Percentiles rank a stretch among this genome's conserved stretches.
Conservation (phyloP, 352 stramenopile genomes). For the Phytophthora tubulina region DNA sequence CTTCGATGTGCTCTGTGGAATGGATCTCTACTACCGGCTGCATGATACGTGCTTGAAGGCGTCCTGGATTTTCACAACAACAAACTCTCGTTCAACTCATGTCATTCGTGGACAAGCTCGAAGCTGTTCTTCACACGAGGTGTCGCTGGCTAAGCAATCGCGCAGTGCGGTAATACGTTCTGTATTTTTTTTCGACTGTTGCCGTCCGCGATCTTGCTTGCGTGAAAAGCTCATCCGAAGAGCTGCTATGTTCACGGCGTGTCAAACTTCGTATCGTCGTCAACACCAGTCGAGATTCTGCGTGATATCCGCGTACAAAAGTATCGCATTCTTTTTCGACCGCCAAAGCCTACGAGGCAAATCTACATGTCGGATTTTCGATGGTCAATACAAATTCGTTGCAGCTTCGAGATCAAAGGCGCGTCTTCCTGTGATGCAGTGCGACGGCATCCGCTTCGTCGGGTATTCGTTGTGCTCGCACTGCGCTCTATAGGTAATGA, state of each 20-base stretch:
- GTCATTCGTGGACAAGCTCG: neutral
- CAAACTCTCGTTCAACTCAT: neutral
- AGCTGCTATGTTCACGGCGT: slow-evolving; percentile 1
- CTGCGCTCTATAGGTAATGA: neutral
- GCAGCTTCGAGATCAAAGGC: neutral
- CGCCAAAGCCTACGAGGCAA: neutral
- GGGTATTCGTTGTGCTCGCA: neutral
- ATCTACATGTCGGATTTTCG: neutral
- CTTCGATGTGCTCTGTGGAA: neutral
- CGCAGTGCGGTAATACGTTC: too few species aligned
- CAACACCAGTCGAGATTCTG: slow-evolving; percentile 2
- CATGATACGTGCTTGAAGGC: neutral
- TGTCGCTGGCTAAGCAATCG: neutral
- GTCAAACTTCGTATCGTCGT: slow-evolving; percentile 1
- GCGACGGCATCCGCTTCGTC: neutral
- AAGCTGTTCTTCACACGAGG: neutral
- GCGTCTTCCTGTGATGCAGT: neutral
- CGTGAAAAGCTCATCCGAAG: neutral
- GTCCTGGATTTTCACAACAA: slow-evolving; percentile 2
- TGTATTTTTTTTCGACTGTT: neutral
- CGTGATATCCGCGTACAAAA: neutral
- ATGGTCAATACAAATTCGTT: neutral
- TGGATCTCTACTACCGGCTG: neutral
- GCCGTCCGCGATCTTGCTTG: neutral
- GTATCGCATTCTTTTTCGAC: neutral